Base-by-base conservation (phyloP, 2,329 filamentous ascomycete species). In the Diaporthe sp. region DNA sequence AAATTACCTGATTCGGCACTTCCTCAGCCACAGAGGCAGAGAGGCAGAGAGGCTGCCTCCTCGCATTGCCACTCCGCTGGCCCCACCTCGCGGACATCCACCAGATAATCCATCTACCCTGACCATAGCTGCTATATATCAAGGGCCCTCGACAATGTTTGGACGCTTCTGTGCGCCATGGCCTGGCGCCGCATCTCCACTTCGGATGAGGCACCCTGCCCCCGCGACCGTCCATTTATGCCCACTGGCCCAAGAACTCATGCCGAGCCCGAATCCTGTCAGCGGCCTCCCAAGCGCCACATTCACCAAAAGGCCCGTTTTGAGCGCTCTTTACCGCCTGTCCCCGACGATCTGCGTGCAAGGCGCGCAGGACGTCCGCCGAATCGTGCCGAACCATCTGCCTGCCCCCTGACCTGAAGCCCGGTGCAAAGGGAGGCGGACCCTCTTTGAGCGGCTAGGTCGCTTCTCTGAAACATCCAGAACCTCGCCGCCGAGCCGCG, bases 231-330 rank as follows among this genome's bases (percentile, higher is more conserved):
- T 65, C 61, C 10, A 35, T n/a, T 50, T 19, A 50, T 66, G 61
- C 61, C 30, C 30, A 51, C 27, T 50, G 12, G 61, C 9, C 63
- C 27, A 66, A 51, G 10, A 66, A 13, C 22, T 51, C 44, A 37
- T 66, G 44, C 63, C n/a, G 27, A 0, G 25, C 1, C 32, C 27
- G 12, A 35, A 27, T 30, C 44, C 63, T 27, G 44, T 25, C 30
- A 66, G 63, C 63, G 63, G 63, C 63, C 63, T 66, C 63, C 63
- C 44, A 66, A 50, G 44, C 30, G 44, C 61, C 32, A 66, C 30
- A 8, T 13, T 6, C 12, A 44, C 13, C 37, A 32, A 27, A 37
- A 25, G 30, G 27, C n/a, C 44, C 32, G 4, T 51, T 27, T 37
- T 27, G 44, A 37, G 44, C 42, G 4, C 42, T 35, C 61, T 17